phyloP scores from a whole-genome alignment of 352 stramenopile species.

The Phytophthora chlamydospora region DNA sequence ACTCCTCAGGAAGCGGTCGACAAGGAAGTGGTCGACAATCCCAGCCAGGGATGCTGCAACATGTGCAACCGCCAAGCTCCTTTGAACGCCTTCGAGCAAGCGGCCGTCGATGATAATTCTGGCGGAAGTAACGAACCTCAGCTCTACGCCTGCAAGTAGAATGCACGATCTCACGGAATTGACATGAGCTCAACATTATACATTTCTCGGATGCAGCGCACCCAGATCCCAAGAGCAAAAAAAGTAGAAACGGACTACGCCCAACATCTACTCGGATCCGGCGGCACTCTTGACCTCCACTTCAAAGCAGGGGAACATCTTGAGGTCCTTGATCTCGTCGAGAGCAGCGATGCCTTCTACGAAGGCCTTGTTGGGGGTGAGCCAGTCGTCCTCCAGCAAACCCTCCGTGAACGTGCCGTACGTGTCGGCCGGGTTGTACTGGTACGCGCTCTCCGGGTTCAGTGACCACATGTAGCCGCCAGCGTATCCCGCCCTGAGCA shows the following conservation, averaged over 20 bases:
- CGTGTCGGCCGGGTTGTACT: slow-evolving; percentile 73
- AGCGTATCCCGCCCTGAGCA: slow-evolving; percentile 56
- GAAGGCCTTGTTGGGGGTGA: slow-evolving; percentile 70
- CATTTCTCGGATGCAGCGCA: slow-evolving; percentile 26
- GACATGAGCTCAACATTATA: slow-evolving; percentile 36
- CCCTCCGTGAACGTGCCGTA: slow-evolving; percentile 70
- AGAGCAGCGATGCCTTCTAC: slow-evolving; percentile 59
- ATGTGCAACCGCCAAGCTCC: neutral
- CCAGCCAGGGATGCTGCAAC: neutral
- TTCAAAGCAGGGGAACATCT: slow-evolving; percentile 74
- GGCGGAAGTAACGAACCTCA: slow-evolving; percentile 20
- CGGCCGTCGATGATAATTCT: slow-evolving; percentile 18
- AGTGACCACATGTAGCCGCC: slow-evolving; percentile 86
- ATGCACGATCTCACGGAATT: neutral
- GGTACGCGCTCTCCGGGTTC: slow-evolving; percentile 78
- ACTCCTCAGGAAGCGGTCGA: neutral
- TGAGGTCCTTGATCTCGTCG: slow-evolving; percentile 59
- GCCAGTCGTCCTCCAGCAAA: slow-evolving; percentile 70
- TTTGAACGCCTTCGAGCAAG: no score
- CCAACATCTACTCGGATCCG: slow-evolving; percentile 15
- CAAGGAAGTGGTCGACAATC: neutral
- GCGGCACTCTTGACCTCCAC: slow-evolving; percentile 15
- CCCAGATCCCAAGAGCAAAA: slow-evolving; percentile 25
- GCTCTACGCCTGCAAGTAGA: neutral
- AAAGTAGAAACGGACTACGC: slow-evolving; percentile 15